Conservation (phyloP, 768 basidiomycete species). For the Sporobolomyces roseus region DNA sequence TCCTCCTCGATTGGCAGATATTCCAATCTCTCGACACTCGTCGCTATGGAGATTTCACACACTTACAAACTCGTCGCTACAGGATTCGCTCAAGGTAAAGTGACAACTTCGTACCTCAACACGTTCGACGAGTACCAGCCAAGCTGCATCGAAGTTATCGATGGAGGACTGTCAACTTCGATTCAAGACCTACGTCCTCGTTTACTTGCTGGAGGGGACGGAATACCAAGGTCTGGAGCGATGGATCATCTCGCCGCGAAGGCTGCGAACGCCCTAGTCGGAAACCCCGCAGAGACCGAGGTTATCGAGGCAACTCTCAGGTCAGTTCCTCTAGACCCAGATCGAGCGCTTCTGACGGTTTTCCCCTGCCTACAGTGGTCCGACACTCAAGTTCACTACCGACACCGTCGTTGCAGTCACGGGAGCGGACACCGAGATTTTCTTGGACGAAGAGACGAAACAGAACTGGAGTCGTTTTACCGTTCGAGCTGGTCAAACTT, state of each 20-base stretch:
- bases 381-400: slow-evolving; percentile 57
- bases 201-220: slow-evolving; percentile 52
- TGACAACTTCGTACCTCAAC: slow-evolving; percentile 57
- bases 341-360: too few relatives aligned
- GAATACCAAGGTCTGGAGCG: slow-evolving; percentile 63
- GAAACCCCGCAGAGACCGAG: slow-evolving; percentile 57
- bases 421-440: slow-evolving; percentile 55
- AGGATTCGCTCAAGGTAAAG: slow-evolving; percentile 52
- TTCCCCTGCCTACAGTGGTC: too few relatives aligned
- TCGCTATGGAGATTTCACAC: too few relatives aligned
- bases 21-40: too few relatives aligned
- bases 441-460: slow-evolving; percentile 51
- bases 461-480: slow-evolving; percentile 57
- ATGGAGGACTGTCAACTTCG: slow-evolving; percentile 58
- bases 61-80: too few relatives aligned
- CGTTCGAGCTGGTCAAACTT: slow-evolving; percentile 53
- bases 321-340: too few relatives aligned
- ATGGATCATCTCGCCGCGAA: slow-evolving; percentile 62
- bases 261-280: slow-evolving; percentile 59
- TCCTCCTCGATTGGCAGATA: too few relatives aligned
- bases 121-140: slow-evolving; percentile 49
- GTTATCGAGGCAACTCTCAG: slow-evolving; percentile 57
- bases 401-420: slow-evolving; percentile 58
- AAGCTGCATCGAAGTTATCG: slow-evolving; percentile 58
- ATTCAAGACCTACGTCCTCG: slow-evolving; percentile 62